phyloP scores from a whole-genome alignment of 192 early-diverging fungal species.

The Mortierella hygrophila region DNA sequence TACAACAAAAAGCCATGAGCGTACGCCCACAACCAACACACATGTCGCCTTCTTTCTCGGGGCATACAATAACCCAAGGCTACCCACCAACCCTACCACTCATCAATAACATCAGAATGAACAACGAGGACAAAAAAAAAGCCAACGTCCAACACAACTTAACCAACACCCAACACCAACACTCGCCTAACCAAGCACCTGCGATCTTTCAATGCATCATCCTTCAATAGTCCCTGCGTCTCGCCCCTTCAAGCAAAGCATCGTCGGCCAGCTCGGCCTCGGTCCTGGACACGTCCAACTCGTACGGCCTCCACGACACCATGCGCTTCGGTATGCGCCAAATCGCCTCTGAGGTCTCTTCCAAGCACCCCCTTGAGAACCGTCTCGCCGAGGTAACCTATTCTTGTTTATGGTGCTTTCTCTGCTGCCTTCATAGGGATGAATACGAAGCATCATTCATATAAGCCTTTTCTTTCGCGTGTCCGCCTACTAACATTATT shows the following conservation, averaged over 20 bases:
- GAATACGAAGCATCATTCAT: too few species aligned
- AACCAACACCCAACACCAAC: too few species aligned
- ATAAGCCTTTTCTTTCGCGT: not conserved
- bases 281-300: conserved; percentile 59
- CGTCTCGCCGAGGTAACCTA: conserved; percentile 72
- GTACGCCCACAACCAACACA: too few species aligned
- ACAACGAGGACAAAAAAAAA: too few species aligned
- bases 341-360: conserved; percentile 71
- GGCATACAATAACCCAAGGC: too few species aligned
- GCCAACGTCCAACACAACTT: too few species aligned
- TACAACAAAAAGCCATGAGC: too few species aligned
- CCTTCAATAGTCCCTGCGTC: conserved; percentile 49
- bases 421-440: too few species aligned
- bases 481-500: conserved; percentile 6
- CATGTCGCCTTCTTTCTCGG: too few species aligned
- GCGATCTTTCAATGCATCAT: not conserved
- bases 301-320: conserved; percentile 87
- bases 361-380: conserved; percentile 85
- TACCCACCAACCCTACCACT: too few species aligned
- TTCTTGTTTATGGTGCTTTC: not conserved
- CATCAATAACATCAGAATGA: too few species aligned
- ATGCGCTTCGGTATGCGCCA: conserved; percentile 80
- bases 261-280: conserved; percentile 40
- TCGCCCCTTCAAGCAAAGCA: conserved; percentile 50
- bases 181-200: too few species aligned